Evolutionary conservation across 1,284 basidiomycete genomes (phyloP), one percentile per base, ranked within the genome.

Genomic region (Porogramme epimiltina): DNA sequence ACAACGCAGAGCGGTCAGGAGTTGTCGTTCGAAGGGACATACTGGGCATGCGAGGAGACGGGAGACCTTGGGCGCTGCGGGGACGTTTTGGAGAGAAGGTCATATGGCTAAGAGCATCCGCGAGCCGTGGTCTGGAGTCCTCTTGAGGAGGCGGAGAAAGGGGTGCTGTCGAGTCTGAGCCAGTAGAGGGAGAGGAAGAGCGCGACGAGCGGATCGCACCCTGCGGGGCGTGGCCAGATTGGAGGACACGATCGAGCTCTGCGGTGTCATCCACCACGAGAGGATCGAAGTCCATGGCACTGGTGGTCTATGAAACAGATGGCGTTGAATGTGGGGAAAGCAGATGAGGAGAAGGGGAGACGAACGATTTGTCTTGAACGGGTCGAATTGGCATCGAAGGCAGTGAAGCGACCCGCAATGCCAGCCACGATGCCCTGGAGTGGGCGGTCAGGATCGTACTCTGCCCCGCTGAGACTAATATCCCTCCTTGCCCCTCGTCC

Each of bases 361-460:
- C 82, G 33, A 51, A 74, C 73, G 26, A 73, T 62, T 47, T 76
- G 73, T 65, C 73, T 76, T 9, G 78, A 79, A 47, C 74, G 74
- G 5, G 77, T 78, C 2, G 73, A 70, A 47, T 82, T 80, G n/a
- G 47, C 62, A 51, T 80, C 81, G 50, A 84, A 77, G 49, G 78
- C 71, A 61, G 77, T 79, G 39, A 81, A 69, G 56, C 71, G 74
- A 44, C 70, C 73, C 42, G 75, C 73, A 23, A 79, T 79, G 45
- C 81, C 80, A 26, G 79, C 81, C 49, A 90, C 80, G 65, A 91
- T 87, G 34, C 84, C 81, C 53, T 89, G 82, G 22, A 95, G 68
- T 15, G 88, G 89, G 38, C 93, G 75, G 44, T 95, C 92, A 2
- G 92, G 91, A 66, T 95, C 92, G 60, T 91, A 95, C 65, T 95